Conservation (phyloP, 179 eudicot species). For the Camellia oleifera region DNA sequence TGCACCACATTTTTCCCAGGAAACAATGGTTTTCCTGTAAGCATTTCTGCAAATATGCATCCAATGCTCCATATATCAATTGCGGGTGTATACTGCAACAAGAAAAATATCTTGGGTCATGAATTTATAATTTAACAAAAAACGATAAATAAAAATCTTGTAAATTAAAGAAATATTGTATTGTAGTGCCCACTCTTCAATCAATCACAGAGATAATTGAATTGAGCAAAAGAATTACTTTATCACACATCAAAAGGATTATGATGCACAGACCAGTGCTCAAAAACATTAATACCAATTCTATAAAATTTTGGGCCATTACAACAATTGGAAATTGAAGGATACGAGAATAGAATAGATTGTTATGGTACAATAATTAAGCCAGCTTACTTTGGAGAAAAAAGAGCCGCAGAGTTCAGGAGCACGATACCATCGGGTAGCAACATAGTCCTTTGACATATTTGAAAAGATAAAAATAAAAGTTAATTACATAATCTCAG, state of each 20-base stretch:
- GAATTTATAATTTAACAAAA: conserved; percentile 4
- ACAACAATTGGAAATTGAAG: not conserved
- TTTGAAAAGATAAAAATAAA: not conserved
- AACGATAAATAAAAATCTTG: not conserved
- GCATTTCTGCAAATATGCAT: conserved; percentile 92
- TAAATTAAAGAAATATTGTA: not conserved
- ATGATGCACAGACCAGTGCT: not conserved
- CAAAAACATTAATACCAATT: not conserved
- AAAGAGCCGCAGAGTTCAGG: conserved; percentile 93
- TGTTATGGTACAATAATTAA: not conserved
- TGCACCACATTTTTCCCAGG: conserved; percentile 93
- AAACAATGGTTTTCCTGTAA: conserved; percentile 76
- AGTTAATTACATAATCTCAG: not conserved
- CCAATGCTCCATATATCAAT: conserved; percentile 94
- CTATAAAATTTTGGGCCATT: not conserved
- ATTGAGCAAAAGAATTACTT: not conserved
- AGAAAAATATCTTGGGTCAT: not conserved
- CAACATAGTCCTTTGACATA: conserved; percentile 72
- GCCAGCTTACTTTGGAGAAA: conserved; percentile 74
- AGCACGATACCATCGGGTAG: conserved; percentile 95
- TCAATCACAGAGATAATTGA: not conserved
- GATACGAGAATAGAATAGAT: not conserved
- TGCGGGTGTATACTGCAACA: conserved; percentile 83
- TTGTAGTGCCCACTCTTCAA: not conserved
- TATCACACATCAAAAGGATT: not conserved